Evolutionary conservation across 192 early-diverging fungal species (phyloP).

Genomic region (Backusella luteola): DNA sequence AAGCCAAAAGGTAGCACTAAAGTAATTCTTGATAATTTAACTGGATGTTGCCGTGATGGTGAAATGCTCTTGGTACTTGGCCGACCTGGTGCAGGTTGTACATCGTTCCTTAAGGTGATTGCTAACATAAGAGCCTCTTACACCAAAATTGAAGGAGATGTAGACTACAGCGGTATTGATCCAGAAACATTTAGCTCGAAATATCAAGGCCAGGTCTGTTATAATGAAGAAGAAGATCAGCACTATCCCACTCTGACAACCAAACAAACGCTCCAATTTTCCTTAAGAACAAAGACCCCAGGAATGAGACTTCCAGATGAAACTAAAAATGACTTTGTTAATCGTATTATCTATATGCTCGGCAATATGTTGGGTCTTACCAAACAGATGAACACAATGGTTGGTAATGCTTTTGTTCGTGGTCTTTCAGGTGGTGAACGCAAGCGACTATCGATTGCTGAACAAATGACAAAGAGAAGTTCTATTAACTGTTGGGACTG

Average conservation of each 20-base stretch:
- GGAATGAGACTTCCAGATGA: slow-evolving; percentile 49
- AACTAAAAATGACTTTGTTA: slow-evolving; percentile 46
- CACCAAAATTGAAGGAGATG: slow-evolving; percentile 49
- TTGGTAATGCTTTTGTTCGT: slow-evolving; percentile 74
- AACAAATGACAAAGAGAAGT: slow-evolving; percentile 65
- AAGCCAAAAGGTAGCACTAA: slow-evolving; percentile 21
- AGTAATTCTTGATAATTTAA: slow-evolving; percentile 57
- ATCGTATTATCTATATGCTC: slow-evolving; percentile 44
- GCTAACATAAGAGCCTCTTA: slow-evolving; percentile 56
- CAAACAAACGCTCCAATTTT: slow-evolving; percentile 75
- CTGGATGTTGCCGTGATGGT: slow-evolving; percentile 69
- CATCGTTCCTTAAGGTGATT: slow-evolving; percentile 58
- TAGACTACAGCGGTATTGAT: slow-evolving; percentile 70
- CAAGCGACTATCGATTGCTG: slow-evolving; percentile 76
- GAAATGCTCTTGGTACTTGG: slow-evolving; percentile 73
- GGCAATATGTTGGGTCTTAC: slow-evolving; percentile 52
- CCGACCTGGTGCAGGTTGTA: slow-evolving; percentile 69
- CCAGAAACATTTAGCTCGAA: slow-evolving; percentile 53
- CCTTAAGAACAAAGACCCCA: slow-evolving; percentile 70
- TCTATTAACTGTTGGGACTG: slow-evolving; percentile 61
- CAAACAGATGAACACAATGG: slow-evolving; percentile 67
- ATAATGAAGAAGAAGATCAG: slow-evolving; percentile 78
- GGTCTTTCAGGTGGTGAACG: slow-evolving; percentile 79
- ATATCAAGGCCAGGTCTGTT: slow-evolving; percentile 73
- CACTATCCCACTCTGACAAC: slow-evolving; percentile 81